Base-by-base conservation (phyloP, 1,284 basidiomycete species). In the Fomitopsis pinicola region DNA sequence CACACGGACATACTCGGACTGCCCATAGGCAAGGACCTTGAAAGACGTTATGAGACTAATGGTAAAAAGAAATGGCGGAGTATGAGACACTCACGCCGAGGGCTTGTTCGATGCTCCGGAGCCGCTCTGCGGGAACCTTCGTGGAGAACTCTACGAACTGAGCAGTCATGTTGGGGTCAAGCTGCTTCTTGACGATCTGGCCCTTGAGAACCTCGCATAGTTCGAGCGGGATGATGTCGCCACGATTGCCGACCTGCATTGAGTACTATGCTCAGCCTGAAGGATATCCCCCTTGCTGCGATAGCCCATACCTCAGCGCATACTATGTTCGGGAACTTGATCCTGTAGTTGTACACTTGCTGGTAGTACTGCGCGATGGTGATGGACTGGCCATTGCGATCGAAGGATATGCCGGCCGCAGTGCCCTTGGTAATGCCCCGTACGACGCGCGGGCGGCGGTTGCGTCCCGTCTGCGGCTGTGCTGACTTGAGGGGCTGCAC, bases 171-270 rank as follows among this genome's bases (percentile, higher is more conserved):
- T 89, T 84, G 0, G 84, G 76, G 0, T 89, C 88, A 2, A 91
- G 79, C 63, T 88, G 87, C 67, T 88, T 89, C 48, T 86, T 78
- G 82, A 91, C 86, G 48, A 91, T 85, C 65, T 92, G 91, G 0
- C 90, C 90, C 0, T 80, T 75, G 0, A 81, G 79, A 5, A 92
- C 84, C 0, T 66, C 73, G 68, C 89, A 91, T 1, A 88, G 70
- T 68, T 92, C 89, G 4, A 91, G 68, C 0, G 89, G 89, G n/a
- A 91, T 79, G 19, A 42, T 42, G 14, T 56, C 42, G 17, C 55
- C 38, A 6, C 17, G 12, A 40, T 78, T 77, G 19, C 85, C 85
- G 52, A 89, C 82, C 88, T 89, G 15, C 5, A 28, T 28, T 5
- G 35, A 14, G 17, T n/a, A 53, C 9, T 22, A 22, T 22, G 33